These are phyloP conservation scores for Helicocarpus griseus DNA, from an alignment of 2,329 filamentous ascomycete species.

Conservation along the genomic window DNA sequence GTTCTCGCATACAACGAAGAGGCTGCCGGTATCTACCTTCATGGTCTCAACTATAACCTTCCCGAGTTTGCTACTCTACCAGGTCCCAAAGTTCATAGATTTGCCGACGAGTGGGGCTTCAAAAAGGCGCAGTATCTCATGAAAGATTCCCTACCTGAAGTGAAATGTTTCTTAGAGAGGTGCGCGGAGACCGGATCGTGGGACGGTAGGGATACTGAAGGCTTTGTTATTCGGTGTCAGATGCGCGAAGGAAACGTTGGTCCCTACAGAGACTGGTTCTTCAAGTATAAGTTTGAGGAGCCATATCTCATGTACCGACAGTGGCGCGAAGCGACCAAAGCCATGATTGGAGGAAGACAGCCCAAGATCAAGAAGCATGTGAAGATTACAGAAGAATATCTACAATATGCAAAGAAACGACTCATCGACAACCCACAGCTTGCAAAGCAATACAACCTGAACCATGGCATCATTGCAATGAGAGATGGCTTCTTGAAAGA, in stretches of 20 bases:
- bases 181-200: conserved; percentile 84
- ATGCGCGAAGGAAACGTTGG: conserved; percentile 40
- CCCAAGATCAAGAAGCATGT: conserved; percentile 79
- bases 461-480: conserved; percentile 90
- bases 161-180: conserved; percentile 71
- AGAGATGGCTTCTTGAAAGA: conserved; percentile 78
- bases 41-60: conserved; percentile 93
- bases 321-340: conserved; percentile 95
- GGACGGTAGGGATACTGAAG: conserved; percentile 85
- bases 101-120: conserved; percentile 90
- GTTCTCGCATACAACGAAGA: conserved; percentile 80
- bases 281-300: conserved; percentile 99
- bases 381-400: conserved; percentile 83
- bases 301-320: conserved; percentile 98
- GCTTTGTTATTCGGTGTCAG: conserved; percentile 90
- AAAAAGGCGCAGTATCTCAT: conserved; percentile 73
- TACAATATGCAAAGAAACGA: conserved; percentile 67
- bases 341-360: conserved; percentile 63
- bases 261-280: conserved; percentile 89
- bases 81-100: conserved; percentile 70
- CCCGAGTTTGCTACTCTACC: conserved; percentile 84
- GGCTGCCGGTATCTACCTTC: conserved; percentile 81
- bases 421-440: conserved; percentile 60
- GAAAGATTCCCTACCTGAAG: conserved; percentile 62
- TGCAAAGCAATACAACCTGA: conserved; percentile 63